Percentiles rank a stretch among this genome's conserved stretches.
Conservation (phyloP, 495 filamentous ascomycete species). For the Thermochaetoides thermophila region DNA sequence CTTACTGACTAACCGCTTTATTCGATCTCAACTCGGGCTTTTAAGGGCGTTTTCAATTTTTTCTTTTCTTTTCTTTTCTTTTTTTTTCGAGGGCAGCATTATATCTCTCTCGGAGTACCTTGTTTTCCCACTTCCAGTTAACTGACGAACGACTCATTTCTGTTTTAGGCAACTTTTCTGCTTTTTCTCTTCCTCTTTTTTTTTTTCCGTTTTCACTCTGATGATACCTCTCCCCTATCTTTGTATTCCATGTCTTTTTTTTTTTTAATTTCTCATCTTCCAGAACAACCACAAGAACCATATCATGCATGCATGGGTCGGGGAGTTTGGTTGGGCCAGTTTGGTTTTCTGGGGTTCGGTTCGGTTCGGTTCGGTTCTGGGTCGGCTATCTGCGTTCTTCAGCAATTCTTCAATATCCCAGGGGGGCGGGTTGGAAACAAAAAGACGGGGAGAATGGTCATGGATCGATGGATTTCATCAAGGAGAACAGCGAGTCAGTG, state of each 20-base stretch:
- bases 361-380: conserved; percentile 1
- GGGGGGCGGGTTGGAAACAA: too few species aligned
- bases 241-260: background rate
- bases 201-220: background rate
- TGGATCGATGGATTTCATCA: too few species aligned
- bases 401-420: too few species aligned
- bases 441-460: too few species aligned
- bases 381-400: too few species aligned
- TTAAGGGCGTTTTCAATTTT: background rate
- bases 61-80: conserved; percentile 1
- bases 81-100: background rate
- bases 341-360: conserved; percentile 1
- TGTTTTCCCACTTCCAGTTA: too few species aligned
- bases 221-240: too few species aligned
- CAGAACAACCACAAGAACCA: too few species aligned
- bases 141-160: too few species aligned
- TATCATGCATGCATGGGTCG: conserved; percentile 9
- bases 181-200: conserved; percentile 2
- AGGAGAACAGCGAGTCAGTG: too few species aligned
- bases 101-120: conserved; percentile 1
- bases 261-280: background rate
- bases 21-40: background rate
- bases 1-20: too few species aligned
- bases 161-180: conserved; percentile 5
- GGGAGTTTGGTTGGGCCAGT: conserved; percentile 8